These are phyloP conservation scores for Cutaneotrichosporon daszewskae DNA, from an alignment of 1,284 basidiomycete species.

Conservation along the genomic window DNA sequence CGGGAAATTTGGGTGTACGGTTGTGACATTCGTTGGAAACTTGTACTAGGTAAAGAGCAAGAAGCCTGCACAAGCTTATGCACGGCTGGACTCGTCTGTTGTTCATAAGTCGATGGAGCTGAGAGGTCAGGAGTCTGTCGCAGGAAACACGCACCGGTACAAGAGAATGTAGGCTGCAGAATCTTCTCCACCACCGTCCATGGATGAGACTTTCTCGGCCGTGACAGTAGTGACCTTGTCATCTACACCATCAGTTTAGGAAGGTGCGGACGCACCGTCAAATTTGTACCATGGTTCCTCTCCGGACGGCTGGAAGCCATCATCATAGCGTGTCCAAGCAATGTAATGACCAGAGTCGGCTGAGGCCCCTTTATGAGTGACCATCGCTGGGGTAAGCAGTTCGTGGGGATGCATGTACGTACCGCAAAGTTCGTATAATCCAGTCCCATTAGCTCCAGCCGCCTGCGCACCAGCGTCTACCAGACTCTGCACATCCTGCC, in stretches of 20 bases:
- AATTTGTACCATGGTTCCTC: conserved; percentile 66
- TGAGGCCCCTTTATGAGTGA: conserved; percentile 93
- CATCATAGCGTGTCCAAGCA: conserved; percentile 55
- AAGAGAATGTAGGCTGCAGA: conserved; percentile 79
- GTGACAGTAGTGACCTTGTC: conserved; percentile 64
- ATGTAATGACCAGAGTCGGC: conserved; percentile 92
- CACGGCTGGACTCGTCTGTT: too few species aligned
- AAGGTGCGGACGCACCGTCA: conserved; percentile 34
- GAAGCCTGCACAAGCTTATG: too few species aligned
- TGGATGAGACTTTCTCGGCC: conserved; percentile 66
- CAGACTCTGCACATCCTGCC: conserved; percentile 19
- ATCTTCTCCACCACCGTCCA: conserved; percentile 80
- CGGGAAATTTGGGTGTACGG: too few species aligned
- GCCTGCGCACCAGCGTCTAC: conserved; percentile 21
- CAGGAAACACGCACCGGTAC: conserved; percentile 55
- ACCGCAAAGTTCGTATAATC: conserved; percentile 47
- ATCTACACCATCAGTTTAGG: conserved; percentile 68
- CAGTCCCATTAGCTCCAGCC: conserved; percentile 32
- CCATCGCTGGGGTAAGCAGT: conserved; percentile 58
- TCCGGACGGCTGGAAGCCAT: conserved; percentile 20
- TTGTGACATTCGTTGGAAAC: too few species aligned
- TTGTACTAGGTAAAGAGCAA: too few species aligned
- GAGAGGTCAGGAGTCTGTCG: too few species aligned
- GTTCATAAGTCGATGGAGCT: too few species aligned
- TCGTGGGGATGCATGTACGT: conserved; percentile 12